A percentile compares a stretch with the other conserved stretches of the same genome.
Evolutionary conservation across 805 yeast genomes (phyloP).

Genomic region (Hanseniaspora vineae): DNA sequence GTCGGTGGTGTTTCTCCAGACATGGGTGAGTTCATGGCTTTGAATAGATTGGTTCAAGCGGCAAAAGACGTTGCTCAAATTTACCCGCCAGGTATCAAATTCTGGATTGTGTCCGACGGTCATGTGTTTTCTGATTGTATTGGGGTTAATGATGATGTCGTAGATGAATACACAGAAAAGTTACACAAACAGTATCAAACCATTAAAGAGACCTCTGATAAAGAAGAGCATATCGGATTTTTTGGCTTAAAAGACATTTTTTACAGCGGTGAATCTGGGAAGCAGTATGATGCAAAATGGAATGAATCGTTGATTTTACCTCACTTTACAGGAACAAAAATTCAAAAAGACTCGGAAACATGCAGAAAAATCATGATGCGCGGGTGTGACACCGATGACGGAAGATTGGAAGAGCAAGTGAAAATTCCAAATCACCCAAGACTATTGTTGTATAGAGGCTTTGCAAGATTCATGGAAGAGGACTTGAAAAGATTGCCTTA

Average conservation of each 20-base stretch:
- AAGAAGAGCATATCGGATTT: constrained; percentile 25
- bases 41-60: constrained; percentile 25
- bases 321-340: constrained; percentile 29
- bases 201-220: constrained; percentile 21
- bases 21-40: constrained; percentile 36
- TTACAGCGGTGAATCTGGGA: constrained; percentile 19
- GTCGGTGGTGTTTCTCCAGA: constrained; percentile 40
- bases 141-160: constrained; percentile 45
- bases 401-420: constrained; percentile 51
- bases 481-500: constrained; percentile 34
- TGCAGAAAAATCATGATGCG: constrained; percentile 31
- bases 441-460: constrained; percentile 41
- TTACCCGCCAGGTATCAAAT: constrained; percentile 42
- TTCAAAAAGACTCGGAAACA: constrained; percentile 25
- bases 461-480: constrained; percentile 46
- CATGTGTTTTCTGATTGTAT: constrained; percentile 55
- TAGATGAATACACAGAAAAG: constrained; percentile 33
- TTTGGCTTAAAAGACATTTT: constrained; percentile 30
- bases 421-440: constrained; percentile 42
- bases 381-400: constrained; percentile 41
- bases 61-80: constrained; percentile 23
- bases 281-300: constrained; percentile 18
- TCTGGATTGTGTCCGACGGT: constrained; percentile 50
- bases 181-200: constrained; percentile 31
- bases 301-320: constrained; percentile 19